Base-by-base conservation (phyloP, 352 stramenopile genomes). In the Pythium grandisporangium region DNA sequence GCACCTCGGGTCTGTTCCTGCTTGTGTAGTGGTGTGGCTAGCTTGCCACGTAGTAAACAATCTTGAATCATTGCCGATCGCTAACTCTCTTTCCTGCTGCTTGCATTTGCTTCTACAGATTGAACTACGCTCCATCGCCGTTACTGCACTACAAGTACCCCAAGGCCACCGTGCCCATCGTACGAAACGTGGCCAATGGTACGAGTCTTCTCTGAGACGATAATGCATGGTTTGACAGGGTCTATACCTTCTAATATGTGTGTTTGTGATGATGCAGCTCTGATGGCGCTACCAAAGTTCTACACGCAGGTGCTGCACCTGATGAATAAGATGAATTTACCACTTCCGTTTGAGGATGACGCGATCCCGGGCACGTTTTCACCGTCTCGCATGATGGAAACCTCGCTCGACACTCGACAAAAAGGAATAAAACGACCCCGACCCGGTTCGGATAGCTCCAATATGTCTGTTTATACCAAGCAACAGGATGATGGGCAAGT, bases 321-420 rank as follows among this genome's bases (percentile, higher is more conserved):
- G 19, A 95, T 95, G 83, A 95, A 95, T 59, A 95, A 95, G 49
- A 95, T 93, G 83, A 90, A 95, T 44, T 40, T 95, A 14, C 83
- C 83, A 33, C 58, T 63, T 22, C 83, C 83, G 17, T 95, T 95
- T 21, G 72, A 87, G 6, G 53, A 65, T 19, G 35, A 77, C 26
- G 61, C 72, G 20, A 90, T 93, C 48, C 74, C 61, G 21, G 79
- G 79, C 8, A 42, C 53, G 19, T 93, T 90, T 50, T 70, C 72
- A 1, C 35, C 51, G 1, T 46, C 53, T 8, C 52, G 22, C 20
- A 17, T 44, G 37, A 24, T 12, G n/a, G n/a, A n/a, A n/a, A n/a
- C n/a, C n/a, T n/a, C n/a, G n/a, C n/a, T n/a, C n/a, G n/a, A n/a
- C n/a, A n/a, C n/a, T 48, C 29, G 38, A 32, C 20, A 34, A 35